Evolutionary conservation across 2,329 filamentous ascomycete species (phyloP).

Genomic region (Verticillium isaacii): DNA sequence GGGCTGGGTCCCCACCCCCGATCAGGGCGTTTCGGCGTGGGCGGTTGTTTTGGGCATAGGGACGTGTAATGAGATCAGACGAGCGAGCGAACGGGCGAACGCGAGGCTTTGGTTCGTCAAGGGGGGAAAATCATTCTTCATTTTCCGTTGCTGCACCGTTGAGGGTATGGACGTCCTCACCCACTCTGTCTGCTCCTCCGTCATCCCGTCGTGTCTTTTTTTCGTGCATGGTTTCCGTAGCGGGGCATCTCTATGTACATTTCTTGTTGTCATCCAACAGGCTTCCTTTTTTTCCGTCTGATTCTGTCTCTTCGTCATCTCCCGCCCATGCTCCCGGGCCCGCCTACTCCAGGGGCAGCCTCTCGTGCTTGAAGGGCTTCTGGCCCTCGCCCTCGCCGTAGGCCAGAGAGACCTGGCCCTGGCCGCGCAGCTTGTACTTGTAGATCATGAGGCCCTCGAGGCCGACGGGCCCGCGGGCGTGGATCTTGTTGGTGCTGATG

Average conservation of each 20-base stretch:
- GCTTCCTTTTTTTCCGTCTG: not conserved
- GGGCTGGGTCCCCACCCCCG: not conserved
- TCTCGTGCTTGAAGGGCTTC: constrained; percentile 56
- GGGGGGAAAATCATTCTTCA: not conserved
- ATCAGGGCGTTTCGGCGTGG: not conserved
- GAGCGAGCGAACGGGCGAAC: not conserved
- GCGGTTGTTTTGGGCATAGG: not conserved
- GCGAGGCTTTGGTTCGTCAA: not conserved
- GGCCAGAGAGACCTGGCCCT: constrained; percentile 73
- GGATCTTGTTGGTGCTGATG: constrained; percentile 98
- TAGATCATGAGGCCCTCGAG: constrained; percentile 95
- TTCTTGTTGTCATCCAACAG: not conserved
- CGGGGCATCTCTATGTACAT: not conserved
- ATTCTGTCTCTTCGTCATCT: not conserved
- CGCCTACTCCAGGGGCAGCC: constrained; percentile 22
- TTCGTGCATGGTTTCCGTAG: not conserved
- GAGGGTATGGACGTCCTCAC: not conserved
- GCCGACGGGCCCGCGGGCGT: constrained; percentile 87
- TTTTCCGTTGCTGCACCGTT: not conserved
- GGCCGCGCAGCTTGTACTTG: constrained; percentile 85
- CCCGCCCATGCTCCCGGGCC: too few species aligned
- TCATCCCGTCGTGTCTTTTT: not conserved
- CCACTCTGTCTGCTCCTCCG: not conserved
- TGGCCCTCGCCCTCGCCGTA: constrained; percentile 65
- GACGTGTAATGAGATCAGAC: not conserved